Evolutionary conservation across 176 grass and related monocot species (phyloP), one percentile per base, ranked within the genome.

Genomic region (Phoenix dactylifera): DNA sequence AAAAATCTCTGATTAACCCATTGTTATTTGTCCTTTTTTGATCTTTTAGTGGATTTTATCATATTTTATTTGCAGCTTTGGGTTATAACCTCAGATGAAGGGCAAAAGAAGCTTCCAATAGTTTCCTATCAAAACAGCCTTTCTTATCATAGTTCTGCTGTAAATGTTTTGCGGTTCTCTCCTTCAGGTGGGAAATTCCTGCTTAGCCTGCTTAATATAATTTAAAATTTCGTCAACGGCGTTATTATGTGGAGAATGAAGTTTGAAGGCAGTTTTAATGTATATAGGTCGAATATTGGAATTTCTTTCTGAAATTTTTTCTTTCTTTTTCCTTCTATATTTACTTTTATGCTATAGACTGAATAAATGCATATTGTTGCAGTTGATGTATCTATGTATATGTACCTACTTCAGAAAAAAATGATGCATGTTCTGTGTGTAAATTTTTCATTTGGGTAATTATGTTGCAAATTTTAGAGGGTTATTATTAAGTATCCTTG

Each of bases 91-190:
- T 80, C 81, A 15, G 81, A 73, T 57, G 74, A 87, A 4, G 78
- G 73, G 7, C 75, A 78, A 16, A 75, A 75, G 77, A 82, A 82
- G 64, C 81, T 85, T 66, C 87, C 84, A n/a, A 88, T 84, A 9
- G 87, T 76, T 50, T 78, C 71, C 20, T 98, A 88, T 65, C 63
- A 83, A 24, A 71, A 52, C 66, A 87, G 76, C 49, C 84, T 98
- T 72, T 87, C 79, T 16, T 82, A 86, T 12, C 84, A 92, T 62
- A 76, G 76, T 66, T 92, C 84, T 22, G 93, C 84, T 35, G 79
- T 98, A 15, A 98, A 98, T 79, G 67, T 81, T 15, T 54, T 98
- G 58, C 93, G 93, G n/a, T 98, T 98, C 79, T 85, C 81, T 25
- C 93, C 84, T 80, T 98, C 93, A 25, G 87, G 93, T 98, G 50